Base-by-base conservation (phyloP, 2,329 filamentous ascomycete species). In the Bipolaris bicolor region DNA sequence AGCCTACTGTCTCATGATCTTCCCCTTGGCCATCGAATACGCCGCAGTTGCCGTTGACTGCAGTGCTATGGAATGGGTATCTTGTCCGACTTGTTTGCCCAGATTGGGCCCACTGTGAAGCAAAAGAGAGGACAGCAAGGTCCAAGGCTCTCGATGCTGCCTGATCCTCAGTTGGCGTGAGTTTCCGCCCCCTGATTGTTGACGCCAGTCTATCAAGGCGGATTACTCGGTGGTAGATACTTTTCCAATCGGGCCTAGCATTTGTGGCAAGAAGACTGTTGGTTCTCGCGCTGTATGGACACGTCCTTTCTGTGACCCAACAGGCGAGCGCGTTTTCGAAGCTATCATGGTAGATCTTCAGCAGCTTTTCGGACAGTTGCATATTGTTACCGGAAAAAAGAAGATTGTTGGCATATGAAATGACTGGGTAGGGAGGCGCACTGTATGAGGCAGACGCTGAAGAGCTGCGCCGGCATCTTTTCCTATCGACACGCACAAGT, bases 271-370 rank as follows among this genome's bases (percentile, higher is more conserved):
- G 64, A 29, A 62, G 69, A 34, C 59, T 60, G 22, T 72, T 66
- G 50, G 64, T 64, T 40, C 67, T 58, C 44, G 75, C 64, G 60
- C 74, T 74, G 62, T 84, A 84, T 0, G 83, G 83, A 52, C 83
- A 85, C 2, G 81, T 84, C 45, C 78, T 76, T 58, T 84, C 82
- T 0, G 81, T 83, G 16, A 84, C 62, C 83, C 83, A 85, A 64
- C 83, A 84, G 1, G 81, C 80, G 6, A 84, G 68, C 11, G 79
- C 81, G 62, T 83, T 80, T 60, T 84, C 82, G 60, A 84, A 75
- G 29, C 81, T 83, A 59, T 84, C 82, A 61, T 84, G 82, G 64
- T 84, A 85, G 33, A 84, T 80, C 43, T 76, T 77, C 49, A 84
- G 69, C 16, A 84, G 70, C 13, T 71, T 77, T 39, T 80, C 74